Base-by-base conservation (phyloP, 768 basidiomycete genomes). In the Exidia glandulosa region DNA sequence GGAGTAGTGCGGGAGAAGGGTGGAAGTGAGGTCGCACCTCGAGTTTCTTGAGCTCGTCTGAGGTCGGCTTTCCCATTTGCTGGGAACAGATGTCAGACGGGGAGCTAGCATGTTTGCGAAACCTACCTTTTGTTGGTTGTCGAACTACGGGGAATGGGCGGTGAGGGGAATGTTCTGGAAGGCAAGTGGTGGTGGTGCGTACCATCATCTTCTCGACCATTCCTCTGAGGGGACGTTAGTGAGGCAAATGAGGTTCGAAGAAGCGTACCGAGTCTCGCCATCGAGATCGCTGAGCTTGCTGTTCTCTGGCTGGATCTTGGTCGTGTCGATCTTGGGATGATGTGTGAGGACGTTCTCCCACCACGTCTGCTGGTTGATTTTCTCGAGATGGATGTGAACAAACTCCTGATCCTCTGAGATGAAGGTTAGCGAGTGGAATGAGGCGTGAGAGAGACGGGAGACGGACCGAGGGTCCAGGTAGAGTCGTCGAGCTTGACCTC, bases 131-230 rank as follows among this genome's bases (percentile, higher is more conserved):
- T 75, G 74, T 45, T 72, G 70, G 59, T 76, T 74, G 65, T 75
- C 75, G 59, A 69, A 76, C 74, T 75, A 63, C 3, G 47, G 27
- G 25, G 36, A 16, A 25, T 54, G 9, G 23, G 50, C 1, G 56
- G 55, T 41, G 27, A 37, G 33, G 16, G 16, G 27, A 54, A 29
- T 56, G 32, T 29, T 34, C 61, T 36, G 32, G 52, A 6, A 61
- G 63, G 56, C 61, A 56, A 37, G 34, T 60, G 55, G 50, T n/a
- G 57, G 23, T 41, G 57, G 16, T 29, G 72, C 87, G 66, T 75
- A 95, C 95, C 95, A 99, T 98, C 96, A 99, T 99, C 78, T 99
- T 99, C 74, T 99, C 96, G 3, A 99, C 96, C 90, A 99, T 89
- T 2, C 90, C 93, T 64, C 96, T 90, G 67, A 2, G 34, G 34